Percentiles rank a stretch among this genome's conserved stretches.
Conservation (phyloP, 257 asterid species). For the Agastache rugosa region DNA sequence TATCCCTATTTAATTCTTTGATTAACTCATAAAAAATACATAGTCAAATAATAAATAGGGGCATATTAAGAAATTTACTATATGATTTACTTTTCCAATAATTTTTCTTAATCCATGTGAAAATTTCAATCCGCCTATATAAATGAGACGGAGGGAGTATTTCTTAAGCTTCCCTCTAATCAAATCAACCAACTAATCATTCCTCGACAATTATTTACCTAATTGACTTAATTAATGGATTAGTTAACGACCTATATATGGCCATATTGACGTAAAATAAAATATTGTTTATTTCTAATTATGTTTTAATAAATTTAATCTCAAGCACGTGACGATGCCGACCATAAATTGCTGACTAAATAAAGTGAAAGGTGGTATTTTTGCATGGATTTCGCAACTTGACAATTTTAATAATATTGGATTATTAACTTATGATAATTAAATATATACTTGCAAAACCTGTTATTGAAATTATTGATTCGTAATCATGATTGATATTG, state of each 20-base stretch:
- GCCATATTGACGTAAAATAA: background rate
- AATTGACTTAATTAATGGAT: slow-evolving; percentile 4
- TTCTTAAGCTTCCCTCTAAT: background rate
- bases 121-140: too few species aligned
- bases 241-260: background rate
- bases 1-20: too few species aligned
- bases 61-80: too few species aligned
- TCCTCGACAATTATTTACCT: slow-evolving; percentile 26
- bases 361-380: background rate
- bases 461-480: background rate
- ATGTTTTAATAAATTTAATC: background rate
- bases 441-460: too few species aligned
- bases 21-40: too few species aligned
- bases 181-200: slow-evolving; percentile 45
- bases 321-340: slow-evolving; percentile 25
- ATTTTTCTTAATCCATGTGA: too few species aligned
- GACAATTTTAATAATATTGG: background rate
- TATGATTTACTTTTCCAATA: too few species aligned
- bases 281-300: background rate
- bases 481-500: background rate
- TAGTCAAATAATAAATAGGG: too few species aligned
- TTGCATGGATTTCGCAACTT: slow-evolving; percentile 11
- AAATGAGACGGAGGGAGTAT: too few species aligned
- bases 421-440: too few species aligned
- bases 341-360: background rate